Conservation (phyloP, 345 rosid genomes). For the Gossypium stocksii region DNA sequence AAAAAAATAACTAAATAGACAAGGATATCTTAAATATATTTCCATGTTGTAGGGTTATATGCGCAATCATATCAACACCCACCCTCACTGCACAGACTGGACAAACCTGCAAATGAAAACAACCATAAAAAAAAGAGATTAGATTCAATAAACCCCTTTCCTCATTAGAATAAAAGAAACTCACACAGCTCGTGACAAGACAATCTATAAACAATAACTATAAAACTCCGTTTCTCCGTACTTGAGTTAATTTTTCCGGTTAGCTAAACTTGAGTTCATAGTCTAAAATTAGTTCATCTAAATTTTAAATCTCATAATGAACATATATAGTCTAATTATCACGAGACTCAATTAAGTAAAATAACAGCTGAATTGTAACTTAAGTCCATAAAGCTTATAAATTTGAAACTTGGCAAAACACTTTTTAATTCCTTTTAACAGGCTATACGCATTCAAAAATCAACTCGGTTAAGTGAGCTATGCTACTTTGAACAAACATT, state of each 20-base stretch:
- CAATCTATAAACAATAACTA: background rate
- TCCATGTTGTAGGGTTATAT: constrained; percentile 88
- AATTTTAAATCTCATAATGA: background rate
- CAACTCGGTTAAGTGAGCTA: background rate
- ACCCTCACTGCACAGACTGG: constrained; percentile 87
- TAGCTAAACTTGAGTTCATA: background rate
- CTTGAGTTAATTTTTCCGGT: background rate
- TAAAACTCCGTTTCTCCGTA: background rate
- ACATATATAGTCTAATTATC: background rate
- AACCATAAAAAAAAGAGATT: constrained; percentile 6
- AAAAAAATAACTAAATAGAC: constrained; percentile 10
- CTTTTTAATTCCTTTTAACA: background rate
- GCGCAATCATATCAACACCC: constrained; percentile 92
- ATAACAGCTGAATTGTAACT: background rate
- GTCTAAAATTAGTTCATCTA: background rate
- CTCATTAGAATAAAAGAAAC: background rate
- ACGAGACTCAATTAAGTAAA: background rate
- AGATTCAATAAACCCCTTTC: background rate
- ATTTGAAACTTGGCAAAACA: background rate
- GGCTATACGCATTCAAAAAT: background rate
- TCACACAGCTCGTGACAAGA: background rate
- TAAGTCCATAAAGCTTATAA: background rate
- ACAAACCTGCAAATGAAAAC: constrained; percentile 59
- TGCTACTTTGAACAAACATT: background rate
- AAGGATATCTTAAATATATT: constrained; percentile 94